Conservation (phyloP, 2,329 filamentous ascomycete species). For the Botryotinia calthae region DNA sequence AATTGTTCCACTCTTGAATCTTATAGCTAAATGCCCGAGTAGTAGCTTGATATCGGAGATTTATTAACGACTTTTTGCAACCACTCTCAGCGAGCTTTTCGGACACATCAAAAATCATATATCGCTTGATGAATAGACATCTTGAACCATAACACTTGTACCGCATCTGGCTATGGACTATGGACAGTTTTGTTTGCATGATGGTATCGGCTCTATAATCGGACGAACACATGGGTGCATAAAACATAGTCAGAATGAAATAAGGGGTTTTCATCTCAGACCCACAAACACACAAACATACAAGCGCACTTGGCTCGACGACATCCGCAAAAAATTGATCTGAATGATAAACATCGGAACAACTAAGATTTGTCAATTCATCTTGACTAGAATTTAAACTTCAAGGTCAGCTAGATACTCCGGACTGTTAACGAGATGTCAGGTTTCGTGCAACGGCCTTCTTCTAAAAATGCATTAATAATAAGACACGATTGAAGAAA, state of each 20-base stretch:
- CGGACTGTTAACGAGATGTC: not conserved
- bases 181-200: not conserved
- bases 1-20: too few relatives aligned
- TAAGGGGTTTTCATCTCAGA: not conserved
- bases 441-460: not conserved
- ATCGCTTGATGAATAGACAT: not conserved
- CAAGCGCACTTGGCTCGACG: not conserved
- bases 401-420: not conserved
- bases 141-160: not conserved
- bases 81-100: not conserved
- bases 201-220: not conserved
- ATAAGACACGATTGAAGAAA: not conserved
- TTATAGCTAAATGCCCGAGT: not conserved
- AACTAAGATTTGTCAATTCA: not conserved
- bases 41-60: not conserved
- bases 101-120: not conserved
- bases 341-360: not conserved
- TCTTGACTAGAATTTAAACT: not conserved
- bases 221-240: not conserved
- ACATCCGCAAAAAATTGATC: not conserved
- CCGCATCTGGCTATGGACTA: not conserved
- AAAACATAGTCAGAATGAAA: not conserved
- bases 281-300: not conserved
- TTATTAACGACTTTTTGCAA: not conserved
- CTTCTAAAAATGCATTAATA: not conserved